Evolutionary conservation across 2,329 filamentous ascomycete species (phyloP).

Genomic region (Ceratocystis smalleyi): DNA sequence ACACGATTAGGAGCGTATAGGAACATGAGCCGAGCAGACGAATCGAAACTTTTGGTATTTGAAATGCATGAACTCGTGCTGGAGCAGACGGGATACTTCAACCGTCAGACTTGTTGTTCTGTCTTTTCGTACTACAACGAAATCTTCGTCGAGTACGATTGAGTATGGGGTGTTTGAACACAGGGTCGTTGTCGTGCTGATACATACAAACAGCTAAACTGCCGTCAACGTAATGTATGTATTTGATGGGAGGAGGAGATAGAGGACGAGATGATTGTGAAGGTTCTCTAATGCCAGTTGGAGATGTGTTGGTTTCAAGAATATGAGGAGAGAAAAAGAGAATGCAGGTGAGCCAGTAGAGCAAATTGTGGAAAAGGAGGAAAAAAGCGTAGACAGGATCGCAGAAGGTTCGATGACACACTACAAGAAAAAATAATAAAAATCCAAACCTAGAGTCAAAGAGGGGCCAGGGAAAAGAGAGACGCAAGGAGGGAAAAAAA

Average conservation of each 20-base stretch:
- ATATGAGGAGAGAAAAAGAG: constrained; percentile 6
- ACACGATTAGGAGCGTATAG: constrained; percentile 17
- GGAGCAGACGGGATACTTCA: constrained; percentile 43
- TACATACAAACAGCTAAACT: constrained; percentile 60
- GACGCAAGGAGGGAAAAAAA: constrained; percentile 16
- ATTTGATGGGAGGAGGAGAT: constrained; percentile 17
- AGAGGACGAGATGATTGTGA: constrained; percentile 8
- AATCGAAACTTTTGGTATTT: constrained; percentile 36
- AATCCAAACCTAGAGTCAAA: background rate
- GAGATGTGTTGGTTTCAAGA: constrained; percentile 10
- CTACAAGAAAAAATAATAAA: constrained; percentile 6
- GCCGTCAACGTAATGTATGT: constrained; percentile 10
- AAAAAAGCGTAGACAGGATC: constrained; percentile 12
- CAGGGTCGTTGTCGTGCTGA: constrained; percentile 82
- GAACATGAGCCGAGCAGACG: constrained; percentile 26
- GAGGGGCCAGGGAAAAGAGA: constrained; percentile 17
- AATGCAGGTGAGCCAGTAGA: constrained; percentile 9
- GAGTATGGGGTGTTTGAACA: constrained; percentile 74
- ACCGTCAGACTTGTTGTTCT: constrained; percentile 53
- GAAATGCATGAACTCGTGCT: constrained; percentile 40
- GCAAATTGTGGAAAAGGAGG: constrained; percentile 15
- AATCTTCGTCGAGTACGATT: constrained; percentile 15
- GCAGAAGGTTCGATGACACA: constrained; percentile 5
- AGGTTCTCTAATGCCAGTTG: constrained; percentile 2
- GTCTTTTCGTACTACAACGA: constrained; percentile 16